Evolutionary conservation across 2,329 filamentous ascomycete species (phyloP), one percentile per base, ranked within the genome.

Genomic region (Tolypocladium tundrense): DNA sequence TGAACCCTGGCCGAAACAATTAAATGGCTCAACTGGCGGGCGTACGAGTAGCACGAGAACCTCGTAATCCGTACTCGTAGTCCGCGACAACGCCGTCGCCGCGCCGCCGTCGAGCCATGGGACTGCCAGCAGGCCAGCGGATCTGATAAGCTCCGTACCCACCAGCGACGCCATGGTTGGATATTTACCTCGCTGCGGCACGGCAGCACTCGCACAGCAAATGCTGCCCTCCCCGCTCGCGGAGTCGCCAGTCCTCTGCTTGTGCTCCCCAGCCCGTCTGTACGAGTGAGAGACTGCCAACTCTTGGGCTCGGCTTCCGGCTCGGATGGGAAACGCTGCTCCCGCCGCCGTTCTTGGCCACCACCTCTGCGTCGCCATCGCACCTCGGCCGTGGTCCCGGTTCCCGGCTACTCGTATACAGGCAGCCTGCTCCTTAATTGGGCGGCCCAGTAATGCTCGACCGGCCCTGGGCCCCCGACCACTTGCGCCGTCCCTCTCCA

Each of bases 111-210:
- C 21, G 16, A 21, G 13, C 43, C 43, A 27, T 45, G 42, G 42
- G 4, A 21, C 9, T 43, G 9, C 42, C n/a, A 13, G 43, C 24
- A 14, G 27, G 16, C 31, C 21, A 35, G 54, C 54, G 54, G 54
- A 56, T 56, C 54, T 56, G 54, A 56, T 56, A 50, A 56, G 54
- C 54, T 56, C 42, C 41, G 43, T 35, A 19, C 42, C 42, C 54
- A 56, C 42, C 52, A 19, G n/a, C 52, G 14, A 4, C 24, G 40
- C 21, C 39, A 31, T 19, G 35, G 24, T 27, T 40, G 35, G n/a
- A 48, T 41, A 4, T 41, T 41, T 41, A n/a, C 19, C 37, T 16
- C 1, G 40, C n/a, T 9, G 9, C 40, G 40, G 41, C 41, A 21
- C 19, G 19, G 1, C 40, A 10, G 8, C 40, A n/a, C 40, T n/a